These are phyloP conservation scores for Corchorus capsularis DNA, from an alignment of 345 rosid genomes.

Conservation along the genomic window DNA sequence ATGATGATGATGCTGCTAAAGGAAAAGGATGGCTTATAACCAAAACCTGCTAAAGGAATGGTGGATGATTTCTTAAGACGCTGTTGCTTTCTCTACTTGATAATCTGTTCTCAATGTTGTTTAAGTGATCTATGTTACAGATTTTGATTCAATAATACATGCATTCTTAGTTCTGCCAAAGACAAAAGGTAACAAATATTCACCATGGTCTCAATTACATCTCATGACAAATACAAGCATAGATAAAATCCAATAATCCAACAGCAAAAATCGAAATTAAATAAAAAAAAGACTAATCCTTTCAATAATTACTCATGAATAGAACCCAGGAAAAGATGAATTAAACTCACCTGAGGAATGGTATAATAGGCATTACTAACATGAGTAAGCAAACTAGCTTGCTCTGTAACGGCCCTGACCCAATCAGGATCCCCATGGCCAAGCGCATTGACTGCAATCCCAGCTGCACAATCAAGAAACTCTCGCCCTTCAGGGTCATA, in stretches of 20 bases:
- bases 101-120: too few relatives aligned
- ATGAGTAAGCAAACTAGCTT: conserved; percentile 69
- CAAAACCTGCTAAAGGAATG: too few relatives aligned
- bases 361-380: conserved; percentile 77
- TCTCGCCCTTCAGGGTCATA: conserved; percentile 74
- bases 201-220: neutral
- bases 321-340: neutral
- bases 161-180: neutral
- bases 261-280: neutral
- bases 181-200: neutral
- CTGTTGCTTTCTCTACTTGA: too few relatives aligned
- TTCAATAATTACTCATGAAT: neutral
- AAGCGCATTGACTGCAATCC: conserved; percentile 84
- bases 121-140: too few relatives aligned
- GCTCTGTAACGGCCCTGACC: conserved; percentile 67
- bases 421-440: conserved; percentile 88
- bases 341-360: conserved; percentile 64
- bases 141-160: too few relatives aligned
- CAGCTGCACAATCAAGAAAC: conserved; percentile 73
- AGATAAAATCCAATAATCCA: neutral
- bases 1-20: too few relatives aligned
- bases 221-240: neutral
- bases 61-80: too few relatives aligned
- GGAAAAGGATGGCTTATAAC: too few relatives aligned
- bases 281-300: neutral